Evolutionary conservation across 495 filamentous ascomycete species (phyloP), one percentile per base, ranked within the genome.

Genomic region (Penicillium samsonianum): DNA sequence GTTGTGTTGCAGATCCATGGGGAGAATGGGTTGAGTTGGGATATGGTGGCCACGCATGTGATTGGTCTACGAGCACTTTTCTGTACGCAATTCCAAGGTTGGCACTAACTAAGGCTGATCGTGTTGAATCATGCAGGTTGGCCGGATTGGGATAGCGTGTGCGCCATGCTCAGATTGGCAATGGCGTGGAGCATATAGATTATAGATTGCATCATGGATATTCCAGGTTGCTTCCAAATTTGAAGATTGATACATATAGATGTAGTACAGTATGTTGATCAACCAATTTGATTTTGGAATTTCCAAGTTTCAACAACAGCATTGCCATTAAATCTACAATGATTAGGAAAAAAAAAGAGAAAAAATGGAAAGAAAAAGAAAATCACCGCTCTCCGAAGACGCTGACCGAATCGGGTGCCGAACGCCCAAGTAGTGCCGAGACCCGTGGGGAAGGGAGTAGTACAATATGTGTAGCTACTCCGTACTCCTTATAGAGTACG

Each of bases 1-100:
- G 16, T 23, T 8, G 11, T 50, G 30, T 20, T 11, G 22, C 9
- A 45, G n/a, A 30, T n/a, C 20, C 11, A 43, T 50, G 19, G 37
- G 50, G 26, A 43, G 41, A 43, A 53, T 33, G 37, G 48, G 31
- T 38, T 31, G 48, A n/a, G 35, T 53, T 53, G 38, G n/a, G 38
- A 16, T 11, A 9, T 16, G 25, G 3, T 16, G 25, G 3, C 5
- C 25, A n/a, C 11, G n/a, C 1, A 26, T 43, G 3, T 53, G 50
- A 53, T 53, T 53, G 50, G 50, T 22, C 26, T 14, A 25, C 6
- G 22, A 4, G 22, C 10, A 31, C 12, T 48, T 20, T 33, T 31
- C 23, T 11, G 8, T 31, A 35, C 17, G 5, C 3, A 31, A 17
- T 41, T 9, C 41, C n/a, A n/a, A n/a, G n/a, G n/a, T n/a, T n/a